Percentiles rank a stretch among this genome's conserved stretches.
phyloP scores from a whole-genome alignment of 805 yeast genomes.

The Lachancea waltii region DNA sequence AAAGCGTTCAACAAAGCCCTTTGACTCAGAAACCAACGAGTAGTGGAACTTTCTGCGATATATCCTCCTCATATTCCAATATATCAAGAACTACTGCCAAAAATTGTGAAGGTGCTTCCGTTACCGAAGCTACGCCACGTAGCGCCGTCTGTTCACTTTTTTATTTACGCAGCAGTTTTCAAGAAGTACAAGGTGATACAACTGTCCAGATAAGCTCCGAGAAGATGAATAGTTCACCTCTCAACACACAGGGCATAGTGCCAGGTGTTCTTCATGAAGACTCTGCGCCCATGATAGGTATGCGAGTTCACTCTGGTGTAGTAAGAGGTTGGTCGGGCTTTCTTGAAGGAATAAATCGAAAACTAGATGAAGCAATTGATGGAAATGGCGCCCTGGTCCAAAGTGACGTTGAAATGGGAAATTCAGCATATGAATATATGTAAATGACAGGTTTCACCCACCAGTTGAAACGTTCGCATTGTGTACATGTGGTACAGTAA shows the following conservation, averaged over 20 bases:
- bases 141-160: constrained; percentile 1
- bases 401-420: background rate
- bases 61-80: background rate
- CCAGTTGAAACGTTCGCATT: background rate
- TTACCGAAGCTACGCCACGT: background rate
- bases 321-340: constrained; percentile 5
- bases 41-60: constrained; percentile 2
- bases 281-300: no score
- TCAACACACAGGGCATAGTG: no score
- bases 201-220: no score
- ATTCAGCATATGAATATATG: constrained; percentile 1
- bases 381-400: background rate
- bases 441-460: no score
- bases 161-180: no score
- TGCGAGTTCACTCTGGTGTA: background rate
- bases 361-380: constrained; percentile 9
- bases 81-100: background rate
- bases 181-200: no score
- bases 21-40: background rate
- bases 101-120: no score
- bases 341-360: constrained; percentile 7
- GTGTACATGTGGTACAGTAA: no score
- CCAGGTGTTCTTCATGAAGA: no score
- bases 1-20: background rate
- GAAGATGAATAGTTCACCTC: no score